phyloP scores from a whole-genome alignment of 73 alveolate species.

The Paramecium bursaria region DNA sequence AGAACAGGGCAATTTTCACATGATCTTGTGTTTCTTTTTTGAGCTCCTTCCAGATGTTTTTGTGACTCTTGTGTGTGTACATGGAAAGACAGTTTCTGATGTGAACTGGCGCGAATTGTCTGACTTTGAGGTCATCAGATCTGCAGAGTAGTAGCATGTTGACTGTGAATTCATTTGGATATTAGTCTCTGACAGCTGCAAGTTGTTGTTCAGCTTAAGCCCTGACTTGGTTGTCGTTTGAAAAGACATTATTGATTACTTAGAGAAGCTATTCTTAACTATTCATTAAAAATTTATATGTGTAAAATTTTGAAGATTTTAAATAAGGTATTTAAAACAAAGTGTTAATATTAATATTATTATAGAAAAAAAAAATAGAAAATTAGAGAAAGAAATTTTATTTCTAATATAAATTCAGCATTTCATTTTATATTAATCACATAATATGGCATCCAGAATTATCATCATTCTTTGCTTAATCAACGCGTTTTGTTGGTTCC shows the following conservation, averaged over 20 bases:
- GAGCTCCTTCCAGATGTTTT: slow-evolving; percentile 74
- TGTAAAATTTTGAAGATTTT: too few species aligned
- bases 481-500: too few species aligned
- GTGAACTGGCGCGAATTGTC: slow-evolving; percentile 74
- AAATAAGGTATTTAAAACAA: too few species aligned
- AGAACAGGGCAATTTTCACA: slow-evolving; percentile 69
- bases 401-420: too few species aligned
- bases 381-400: too few species aligned
- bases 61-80: slow-evolving; percentile 69
- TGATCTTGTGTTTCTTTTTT: slow-evolving; percentile 70
- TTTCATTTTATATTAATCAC: too few species aligned
- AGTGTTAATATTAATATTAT: too few species aligned
- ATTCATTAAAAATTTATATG: slow-evolving; percentile 38
- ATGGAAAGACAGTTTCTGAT: slow-evolving; percentile 74
- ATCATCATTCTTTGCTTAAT: too few species aligned
- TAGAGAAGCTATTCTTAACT: slow-evolving; percentile 27
- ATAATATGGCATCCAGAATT: too few species aligned
- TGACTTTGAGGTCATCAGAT: slow-evolving; percentile 63
- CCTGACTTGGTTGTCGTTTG: slow-evolving; percentile 76
- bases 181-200: slow-evolving; percentile 64
- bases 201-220: slow-evolving; percentile 77
- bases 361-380: too few species aligned
- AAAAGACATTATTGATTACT: slow-evolving; percentile 33
- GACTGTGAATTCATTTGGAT: slow-evolving; percentile 77
- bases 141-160: slow-evolving; percentile 68